phyloP scores from a whole-genome alignment of 306 rosid species.

The Rosa persica region DNA sequence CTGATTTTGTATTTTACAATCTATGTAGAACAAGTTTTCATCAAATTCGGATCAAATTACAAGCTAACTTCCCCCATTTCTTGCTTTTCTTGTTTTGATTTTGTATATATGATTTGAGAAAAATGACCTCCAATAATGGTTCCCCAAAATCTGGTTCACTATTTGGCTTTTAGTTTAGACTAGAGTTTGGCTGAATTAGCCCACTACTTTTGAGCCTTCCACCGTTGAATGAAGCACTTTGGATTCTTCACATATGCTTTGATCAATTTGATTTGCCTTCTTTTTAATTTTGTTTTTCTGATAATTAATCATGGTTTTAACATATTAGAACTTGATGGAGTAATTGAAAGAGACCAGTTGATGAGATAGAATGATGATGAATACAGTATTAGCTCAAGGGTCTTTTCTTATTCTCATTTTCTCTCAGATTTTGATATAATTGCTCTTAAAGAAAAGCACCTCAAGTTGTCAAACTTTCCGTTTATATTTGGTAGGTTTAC shows the following conservation, averaged over 20 bases:
- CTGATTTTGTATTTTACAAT: background rate
- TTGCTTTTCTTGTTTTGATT: conserved; percentile 15
- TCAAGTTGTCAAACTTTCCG: background rate
- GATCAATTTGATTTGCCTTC: background rate
- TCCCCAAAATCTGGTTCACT: background rate
- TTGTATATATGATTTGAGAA: background rate
- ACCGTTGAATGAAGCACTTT: background rate
- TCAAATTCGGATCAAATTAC: background rate
- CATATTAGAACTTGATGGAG: background rate
- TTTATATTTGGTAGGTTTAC: conserved; percentile 1
- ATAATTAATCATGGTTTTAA: background rate
- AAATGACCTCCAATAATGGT: background rate
- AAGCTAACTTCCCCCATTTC: background rate
- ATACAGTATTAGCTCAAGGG: background rate
- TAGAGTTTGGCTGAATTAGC: conserved; percentile 22
- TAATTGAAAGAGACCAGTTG: conserved; percentile 8
- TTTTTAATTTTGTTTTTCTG: background rate
- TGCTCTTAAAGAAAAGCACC: background rate
- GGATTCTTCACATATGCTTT: background rate
- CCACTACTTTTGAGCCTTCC: conserved; percentile 19
- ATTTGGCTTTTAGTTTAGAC: conserved; percentile 11
- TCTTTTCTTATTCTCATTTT: background rate
- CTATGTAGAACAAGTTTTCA: background rate
- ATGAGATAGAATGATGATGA: conserved; percentile 17
- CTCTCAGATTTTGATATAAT: background rate